phyloP scores from a whole-genome alignment of 257 asterid species.

The Orobanche coerulescens region DNA sequence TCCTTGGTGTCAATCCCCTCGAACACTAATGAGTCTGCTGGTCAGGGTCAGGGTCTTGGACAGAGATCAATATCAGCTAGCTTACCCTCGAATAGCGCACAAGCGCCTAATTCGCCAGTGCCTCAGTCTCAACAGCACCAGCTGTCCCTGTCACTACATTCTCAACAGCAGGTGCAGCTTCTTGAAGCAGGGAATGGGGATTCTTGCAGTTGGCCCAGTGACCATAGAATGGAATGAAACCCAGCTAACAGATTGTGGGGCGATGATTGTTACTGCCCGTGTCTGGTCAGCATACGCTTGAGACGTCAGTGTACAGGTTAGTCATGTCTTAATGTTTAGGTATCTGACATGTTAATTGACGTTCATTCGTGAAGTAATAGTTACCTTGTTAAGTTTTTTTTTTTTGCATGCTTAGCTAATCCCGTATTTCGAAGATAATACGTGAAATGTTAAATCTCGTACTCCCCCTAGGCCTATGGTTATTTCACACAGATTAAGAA shows the following conservation, averaged over 20 bases:
- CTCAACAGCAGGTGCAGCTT: conserved; percentile 55
- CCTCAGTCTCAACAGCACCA: conserved; percentile 35
- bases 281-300: conserved; percentile 37
- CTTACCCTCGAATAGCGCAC: conserved; percentile 36
- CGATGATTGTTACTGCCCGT: conserved; percentile 33
- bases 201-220: conserved; percentile 44
- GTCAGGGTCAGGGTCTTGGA: conserved; percentile 43
- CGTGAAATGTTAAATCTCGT: conserved; percentile 6
- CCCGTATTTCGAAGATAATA: background rate
- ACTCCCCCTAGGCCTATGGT: background rate
- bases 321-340: conserved; percentile 19
- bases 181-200: conserved; percentile 49
- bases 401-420: background rate
- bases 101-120: conserved; percentile 38
- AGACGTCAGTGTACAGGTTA: conserved; percentile 62
- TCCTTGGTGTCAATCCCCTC: conserved; percentile 34
- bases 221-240: conserved; percentile 53
- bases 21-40: conserved; percentile 33
- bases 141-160: conserved; percentile 31
- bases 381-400: background rate
- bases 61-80: conserved; percentile 44
- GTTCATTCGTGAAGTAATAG: background rate
- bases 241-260: conserved; percentile 17
- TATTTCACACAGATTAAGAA: background rate
- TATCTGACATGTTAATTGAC: conserved; percentile 2